Percentiles rank a stretch among this genome's conserved stretches.
These are phyloP conservation scores for Leishmania turanica DNA, from an alignment of 208 protist genomes.

Conservation along the genomic window DNA sequence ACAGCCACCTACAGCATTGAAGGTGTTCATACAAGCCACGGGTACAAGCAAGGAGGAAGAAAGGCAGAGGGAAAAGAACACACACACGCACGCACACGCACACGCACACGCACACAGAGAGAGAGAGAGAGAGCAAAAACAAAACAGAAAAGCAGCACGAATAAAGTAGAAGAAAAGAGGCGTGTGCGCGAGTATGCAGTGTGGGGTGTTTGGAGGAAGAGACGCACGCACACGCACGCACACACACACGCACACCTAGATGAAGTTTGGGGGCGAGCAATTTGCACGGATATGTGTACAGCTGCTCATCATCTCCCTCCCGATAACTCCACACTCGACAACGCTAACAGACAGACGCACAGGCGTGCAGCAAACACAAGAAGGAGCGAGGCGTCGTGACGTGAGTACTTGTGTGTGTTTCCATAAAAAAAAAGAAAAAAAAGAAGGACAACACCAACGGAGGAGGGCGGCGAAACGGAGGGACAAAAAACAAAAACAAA, in stretches of 20 bases:
- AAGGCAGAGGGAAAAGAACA: neutral
- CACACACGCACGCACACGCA: too few relatives aligned
- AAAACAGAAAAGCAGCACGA: neutral
- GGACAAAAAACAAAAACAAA: neutral
- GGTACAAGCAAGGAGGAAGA: slow-evolving; percentile 13
- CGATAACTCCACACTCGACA: neutral
- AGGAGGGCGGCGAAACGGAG: neutral
- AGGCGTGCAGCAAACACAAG: neutral
- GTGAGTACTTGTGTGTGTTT: neutral
- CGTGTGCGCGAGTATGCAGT: neutral
- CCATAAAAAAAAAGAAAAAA: neutral
- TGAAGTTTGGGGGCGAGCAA: neutral
- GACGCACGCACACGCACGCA: too few relatives aligned
- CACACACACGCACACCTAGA: neutral
- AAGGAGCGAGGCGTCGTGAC: neutral
- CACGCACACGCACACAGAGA: too few relatives aligned
- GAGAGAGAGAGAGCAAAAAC: too few relatives aligned
- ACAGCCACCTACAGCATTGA: neutral
- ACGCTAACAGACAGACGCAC: neutral
- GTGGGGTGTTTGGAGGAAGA: neutral
- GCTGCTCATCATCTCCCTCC: neutral
- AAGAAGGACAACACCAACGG: neutral
- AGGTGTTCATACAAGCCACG: neutral
- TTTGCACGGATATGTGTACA: slow-evolving; percentile 15
- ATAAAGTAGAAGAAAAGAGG: neutral